These are phyloP conservation scores for Coniosporium apollinis DNA, from an alignment of 495 filamentous ascomycete species.

Conservation along the genomic window DNA sequence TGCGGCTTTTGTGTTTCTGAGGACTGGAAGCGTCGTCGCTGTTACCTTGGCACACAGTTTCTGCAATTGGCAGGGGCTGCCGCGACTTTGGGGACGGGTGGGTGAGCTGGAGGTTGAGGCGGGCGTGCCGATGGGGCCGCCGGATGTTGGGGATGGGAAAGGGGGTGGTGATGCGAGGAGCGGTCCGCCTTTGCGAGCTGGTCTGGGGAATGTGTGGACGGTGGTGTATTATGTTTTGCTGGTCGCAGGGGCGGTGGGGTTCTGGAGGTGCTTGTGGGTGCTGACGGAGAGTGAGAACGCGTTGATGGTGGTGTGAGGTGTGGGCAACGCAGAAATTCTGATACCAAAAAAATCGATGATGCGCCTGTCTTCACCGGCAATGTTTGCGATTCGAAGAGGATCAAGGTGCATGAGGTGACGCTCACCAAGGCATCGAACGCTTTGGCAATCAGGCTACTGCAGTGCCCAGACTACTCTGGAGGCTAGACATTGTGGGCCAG, in stretches of 20 bases:
- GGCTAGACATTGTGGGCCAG: no score
- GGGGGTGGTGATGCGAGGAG: slow-evolving; percentile 8
- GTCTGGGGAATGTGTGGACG: slow-evolving; percentile 46
- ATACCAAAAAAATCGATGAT: no score
- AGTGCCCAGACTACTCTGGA: no score
- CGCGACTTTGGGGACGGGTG: slow-evolving; percentile 69
- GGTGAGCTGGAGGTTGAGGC: slow-evolving; percentile 34
- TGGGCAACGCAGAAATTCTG: no score
- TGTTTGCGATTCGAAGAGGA: no score
- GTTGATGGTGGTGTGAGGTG: no score
- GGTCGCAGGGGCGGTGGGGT: slow-evolving; percentile 50
- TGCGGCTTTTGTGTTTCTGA: slow-evolving; percentile 77
- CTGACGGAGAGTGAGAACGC: slow-evolving; percentile 47
- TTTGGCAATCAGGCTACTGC: no score
- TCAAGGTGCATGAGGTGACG: no score
- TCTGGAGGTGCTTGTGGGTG: slow-evolving; percentile 50
- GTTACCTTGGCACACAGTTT: slow-evolving; percentile 66
- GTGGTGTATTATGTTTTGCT: slow-evolving; percentile 62
- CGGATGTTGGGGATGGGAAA: slow-evolving; percentile 11
- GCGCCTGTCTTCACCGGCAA: no score
- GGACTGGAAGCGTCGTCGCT: slow-evolving; percentile 63
- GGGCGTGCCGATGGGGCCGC: slow-evolving; percentile 17
- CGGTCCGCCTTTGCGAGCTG: no score
- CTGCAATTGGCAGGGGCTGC: slow-evolving; percentile 84
- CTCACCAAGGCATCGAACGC: no score